phyloP scores from a whole-genome alignment of 345 rosid genomes.

The Leavenworthia alabamica region DNA sequence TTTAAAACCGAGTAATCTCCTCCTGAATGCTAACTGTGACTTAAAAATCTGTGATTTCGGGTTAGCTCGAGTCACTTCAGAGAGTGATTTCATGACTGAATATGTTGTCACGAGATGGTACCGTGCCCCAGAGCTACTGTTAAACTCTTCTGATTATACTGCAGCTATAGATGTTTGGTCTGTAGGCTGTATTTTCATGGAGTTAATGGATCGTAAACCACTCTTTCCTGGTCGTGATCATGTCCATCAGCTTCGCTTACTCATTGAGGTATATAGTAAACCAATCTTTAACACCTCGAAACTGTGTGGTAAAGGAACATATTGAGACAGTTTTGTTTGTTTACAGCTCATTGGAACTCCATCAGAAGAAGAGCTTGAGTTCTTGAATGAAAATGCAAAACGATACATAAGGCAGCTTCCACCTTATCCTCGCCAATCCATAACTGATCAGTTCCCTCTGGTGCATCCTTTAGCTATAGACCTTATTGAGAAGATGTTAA shows the following conservation, averaged over 20 bases:
- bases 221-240: conserved; percentile 95
- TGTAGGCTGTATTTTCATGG: conserved; percentile 98
- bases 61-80: conserved; percentile 88
- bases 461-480: conserved; percentile 84
- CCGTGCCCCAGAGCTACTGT: conserved; percentile 89
- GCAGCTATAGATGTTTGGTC: conserved; percentile 99
- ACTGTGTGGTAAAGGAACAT: neutral
- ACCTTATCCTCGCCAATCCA: conserved; percentile 63
- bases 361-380: conserved; percentile 80
- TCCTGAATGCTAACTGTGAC: conserved; percentile 91
- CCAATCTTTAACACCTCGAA: neutral
- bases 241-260: conserved; percentile 86
- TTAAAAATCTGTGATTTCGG: conserved; percentile 97
- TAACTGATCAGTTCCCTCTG: conserved; percentile 74
- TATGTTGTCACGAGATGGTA: conserved; percentile 99
- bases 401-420: conserved; percentile 82
- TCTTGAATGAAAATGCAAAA: conserved; percentile 94
- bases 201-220: conserved; percentile 93
- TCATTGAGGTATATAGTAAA: conserved; percentile 73
- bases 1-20: conserved; percentile 96
- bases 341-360: conserved; percentile 97
- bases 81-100: conserved; percentile 97
- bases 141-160: conserved; percentile 91
- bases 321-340: neutral
- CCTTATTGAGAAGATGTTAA: conserved; percentile 94